Evolutionary conservation across 305 asterid genomes (phyloP), one percentile per base, ranked within the genome.

Genomic region (Fraxinus albicans): DNA sequence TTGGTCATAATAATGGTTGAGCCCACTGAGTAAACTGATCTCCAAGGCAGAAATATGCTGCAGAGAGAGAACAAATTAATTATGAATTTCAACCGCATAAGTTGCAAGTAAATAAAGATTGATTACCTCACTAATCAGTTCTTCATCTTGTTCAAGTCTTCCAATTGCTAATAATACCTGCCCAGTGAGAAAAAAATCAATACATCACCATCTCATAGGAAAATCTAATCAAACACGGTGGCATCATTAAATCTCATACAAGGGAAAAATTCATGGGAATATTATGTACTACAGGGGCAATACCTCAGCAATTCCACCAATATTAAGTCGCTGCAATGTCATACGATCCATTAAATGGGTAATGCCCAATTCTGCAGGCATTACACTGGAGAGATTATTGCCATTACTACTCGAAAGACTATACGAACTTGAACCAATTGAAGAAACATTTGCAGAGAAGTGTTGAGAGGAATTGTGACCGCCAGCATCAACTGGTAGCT

Each of bases 281-380:
- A 19, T 34, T 31, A 35, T 6, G 77, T 8, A 17, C 2, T 44
- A 87, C 36, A 82, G 44, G 79, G 29, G 21, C 58, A 44, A 73
- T 90, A 95, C 98, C 97, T 93, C 97, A 42, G 94, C 90, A 74
- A 91, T 83, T 80, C 88, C 95, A 81, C 85, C 92, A 81, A 90
- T 86, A 85, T 90, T 88, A 81, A 84, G 88, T 21, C 86, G 89
- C 78, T 88, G 87, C 75, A 88, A 88, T 69, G 80, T 82, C 77
- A 88, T 89, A 69, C 44, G 89, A 74, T 83, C 85, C 86, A 79
- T 83, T 36, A 83, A 72, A 60, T 72, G 91, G 77, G 88, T 50
- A 40, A 84, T 84, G 78, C 89, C 86, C 38, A 34, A 78, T 35
- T 89, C 95, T 8, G 82, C 35, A 27, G 86, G 79, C 77, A 73